These are phyloP conservation scores for Fusarium multiceps DNA, from an alignment of 2,329 filamentous ascomycete species.

Conservation along the genomic window DNA sequence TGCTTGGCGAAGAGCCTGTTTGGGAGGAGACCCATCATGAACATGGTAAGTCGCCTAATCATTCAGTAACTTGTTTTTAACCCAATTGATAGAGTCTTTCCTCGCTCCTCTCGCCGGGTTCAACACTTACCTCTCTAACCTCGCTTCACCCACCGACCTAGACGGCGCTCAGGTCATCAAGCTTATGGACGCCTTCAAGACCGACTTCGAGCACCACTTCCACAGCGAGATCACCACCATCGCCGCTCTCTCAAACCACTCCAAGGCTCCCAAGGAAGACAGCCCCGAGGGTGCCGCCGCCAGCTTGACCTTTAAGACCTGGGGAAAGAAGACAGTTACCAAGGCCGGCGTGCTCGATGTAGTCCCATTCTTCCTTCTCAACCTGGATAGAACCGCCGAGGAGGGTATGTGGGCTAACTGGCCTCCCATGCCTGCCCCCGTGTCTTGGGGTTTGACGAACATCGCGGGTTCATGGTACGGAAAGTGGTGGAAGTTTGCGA, in stretches of 20 bases:
- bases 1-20: slow-evolving; percentile 62
- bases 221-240: slow-evolving; percentile 66
- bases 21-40: slow-evolving; percentile 66
- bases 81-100: slow-evolving; percentile 55
- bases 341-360: slow-evolving; percentile 70
- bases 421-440: slow-evolving; percentile 71
- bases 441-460: slow-evolving; percentile 70
- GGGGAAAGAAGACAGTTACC: slow-evolving; percentile 72
- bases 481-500: slow-evolving; percentile 73
- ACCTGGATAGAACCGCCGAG: slow-evolving; percentile 69
- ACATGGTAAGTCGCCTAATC: slow-evolving; percentile 56
- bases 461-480: slow-evolving; percentile 67
- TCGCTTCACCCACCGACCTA: slow-evolving; percentile 56
- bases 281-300: slow-evolving; percentile 60
- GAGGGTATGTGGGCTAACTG: slow-evolving; percentile 70
- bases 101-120: slow-evolving; percentile 63
- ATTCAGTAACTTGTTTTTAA: not conserved
- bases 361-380: slow-evolving; percentile 73
- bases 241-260: slow-evolving; percentile 60
- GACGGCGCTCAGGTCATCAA: slow-evolving; percentile 57
- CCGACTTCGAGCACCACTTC: slow-evolving; percentile 65
- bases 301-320: slow-evolving; percentile 64
- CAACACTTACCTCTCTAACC: slow-evolving; percentile 61
- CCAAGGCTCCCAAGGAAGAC: slow-evolving; percentile 61
- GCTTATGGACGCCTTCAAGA: slow-evolving; percentile 64